Conservation (phyloP, 1,284 basidiomycete species). For the Kalmanozyma brasiliensis region DNA sequence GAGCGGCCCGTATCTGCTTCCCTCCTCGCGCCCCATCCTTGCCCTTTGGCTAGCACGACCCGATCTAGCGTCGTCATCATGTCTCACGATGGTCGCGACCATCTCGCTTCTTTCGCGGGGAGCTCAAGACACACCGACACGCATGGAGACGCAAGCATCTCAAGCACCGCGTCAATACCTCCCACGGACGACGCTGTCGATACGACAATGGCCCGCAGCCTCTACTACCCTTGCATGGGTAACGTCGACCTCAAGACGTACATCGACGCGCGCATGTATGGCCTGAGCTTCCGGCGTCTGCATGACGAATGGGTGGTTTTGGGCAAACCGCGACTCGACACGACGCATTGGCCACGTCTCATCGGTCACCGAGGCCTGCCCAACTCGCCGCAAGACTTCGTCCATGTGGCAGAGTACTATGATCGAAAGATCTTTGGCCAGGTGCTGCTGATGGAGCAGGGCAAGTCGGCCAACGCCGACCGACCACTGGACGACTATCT, state of each 20-base stretch:
- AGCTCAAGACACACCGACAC: background rate
- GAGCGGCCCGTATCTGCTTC: slow-evolving; percentile 8
- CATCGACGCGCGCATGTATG: slow-evolving; percentile 29
- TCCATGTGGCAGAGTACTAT: slow-evolving; percentile 26
- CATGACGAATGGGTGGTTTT: slow-evolving; percentile 41
- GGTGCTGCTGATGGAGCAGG: slow-evolving; percentile 23
- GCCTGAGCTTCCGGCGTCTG: slow-evolving; percentile 32
- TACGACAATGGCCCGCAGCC: slow-evolving; percentile 1
- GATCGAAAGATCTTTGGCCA: slow-evolving; percentile 30
- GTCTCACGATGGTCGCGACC: slow-evolving; percentile 3
- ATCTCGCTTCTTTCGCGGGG: background rate
- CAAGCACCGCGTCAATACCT: background rate
- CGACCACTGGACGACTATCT: slow-evolving; percentile 38
- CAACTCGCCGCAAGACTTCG: slow-evolving; percentile 18
- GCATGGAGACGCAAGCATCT: background rate
- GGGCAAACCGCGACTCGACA: slow-evolving; percentile 28
- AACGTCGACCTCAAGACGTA: slow-evolving; percentile 31
- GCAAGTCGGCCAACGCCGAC: slow-evolving; percentile 27
- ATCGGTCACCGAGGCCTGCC: slow-evolving; percentile 33
- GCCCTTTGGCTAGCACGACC: too few species aligned
- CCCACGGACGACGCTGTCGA: background rate
- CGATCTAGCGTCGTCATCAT: slow-evolving; percentile 9
- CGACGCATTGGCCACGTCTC: slow-evolving; percentile 38
- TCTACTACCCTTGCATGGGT: slow-evolving; percentile 37
- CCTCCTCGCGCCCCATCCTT: slow-evolving; percentile 6